These are phyloP conservation scores for Starmera quercuum DNA, from an alignment of 805 yeast species.

Conservation along the genomic window DNA sequence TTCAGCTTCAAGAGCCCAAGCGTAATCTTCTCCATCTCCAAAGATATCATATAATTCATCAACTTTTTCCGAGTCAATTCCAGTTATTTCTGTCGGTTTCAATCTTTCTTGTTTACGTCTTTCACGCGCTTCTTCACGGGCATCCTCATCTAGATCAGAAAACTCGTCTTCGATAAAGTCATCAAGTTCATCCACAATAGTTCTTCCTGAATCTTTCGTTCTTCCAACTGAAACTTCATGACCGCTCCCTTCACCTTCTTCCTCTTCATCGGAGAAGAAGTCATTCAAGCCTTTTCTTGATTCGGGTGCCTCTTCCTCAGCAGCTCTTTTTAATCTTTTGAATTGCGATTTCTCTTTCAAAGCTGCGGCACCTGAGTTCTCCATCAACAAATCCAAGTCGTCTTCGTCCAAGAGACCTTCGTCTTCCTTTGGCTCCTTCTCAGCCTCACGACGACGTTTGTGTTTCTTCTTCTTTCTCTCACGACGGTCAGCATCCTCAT, in stretches of 20 bases:
- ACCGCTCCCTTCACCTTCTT: constrained; percentile 24
- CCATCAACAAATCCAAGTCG: constrained; percentile 86
- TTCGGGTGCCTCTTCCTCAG: constrained; percentile 27
- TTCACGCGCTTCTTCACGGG: constrained; percentile 39
- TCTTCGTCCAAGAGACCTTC: constrained; percentile 86
- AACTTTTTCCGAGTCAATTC: constrained; percentile 79
- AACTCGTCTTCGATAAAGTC: constrained; percentile 97
- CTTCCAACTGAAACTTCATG: constrained; percentile 14
- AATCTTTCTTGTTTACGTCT: constrained; percentile 39
- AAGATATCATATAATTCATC: constrained; percentile 92
- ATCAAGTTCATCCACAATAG: constrained; percentile 74
- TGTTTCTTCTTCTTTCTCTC: constrained; percentile 30
- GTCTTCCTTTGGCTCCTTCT: constrained; percentile 39
- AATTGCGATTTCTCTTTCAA: constrained; percentile 38
- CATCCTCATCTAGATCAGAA: constrained; percentile 76
- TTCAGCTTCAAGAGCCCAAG: constrained; percentile 95
- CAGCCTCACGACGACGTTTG: constrained; percentile 16
- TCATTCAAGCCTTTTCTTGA: constrained; percentile 24
- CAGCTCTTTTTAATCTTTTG: constrained; percentile 81
- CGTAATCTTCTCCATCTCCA: constrained; percentile 96
- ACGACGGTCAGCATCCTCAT: constrained; percentile 29
- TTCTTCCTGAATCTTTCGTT: constrained; percentile 24
- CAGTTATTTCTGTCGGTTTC: constrained; percentile 49
- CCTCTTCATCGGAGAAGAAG: constrained; percentile 33
- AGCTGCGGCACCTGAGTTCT: constrained; percentile 70